phyloP scores from a whole-genome alignment of 331 rosid genomes.

The Cydonia oblonga region DNA sequence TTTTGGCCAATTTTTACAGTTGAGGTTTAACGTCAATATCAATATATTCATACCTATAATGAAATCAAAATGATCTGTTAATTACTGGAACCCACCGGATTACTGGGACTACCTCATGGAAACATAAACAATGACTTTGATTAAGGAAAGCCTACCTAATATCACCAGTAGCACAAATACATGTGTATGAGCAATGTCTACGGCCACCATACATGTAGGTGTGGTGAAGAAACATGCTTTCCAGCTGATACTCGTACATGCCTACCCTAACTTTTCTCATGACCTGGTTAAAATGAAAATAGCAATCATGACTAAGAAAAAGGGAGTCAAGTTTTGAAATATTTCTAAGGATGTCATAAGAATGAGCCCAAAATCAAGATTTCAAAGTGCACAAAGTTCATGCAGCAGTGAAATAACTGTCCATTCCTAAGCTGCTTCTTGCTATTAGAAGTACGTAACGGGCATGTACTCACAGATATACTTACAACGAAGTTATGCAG shows the following conservation, averaged over 20 bases:
- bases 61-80: background rate
- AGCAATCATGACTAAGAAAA: background rate
- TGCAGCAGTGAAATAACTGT: background rate
- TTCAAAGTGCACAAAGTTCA: background rate
- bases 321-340: background rate
- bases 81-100: background rate
- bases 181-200: constrained; percentile 83
- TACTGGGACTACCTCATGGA: background rate
- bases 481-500: background rate
- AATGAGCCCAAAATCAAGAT: background rate
- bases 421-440: background rate
- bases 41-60: background rate
- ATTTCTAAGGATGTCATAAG: too few relatives aligned
- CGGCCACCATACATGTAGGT: constrained; percentile 97
- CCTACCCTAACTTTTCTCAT: constrained; percentile 68
- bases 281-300: constrained; percentile 35
- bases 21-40: background rate
- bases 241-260: constrained; percentile 87
- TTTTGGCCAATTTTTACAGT: constrained; percentile 11
- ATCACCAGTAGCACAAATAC: constrained; percentile 87
- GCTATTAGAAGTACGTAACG: background rate
- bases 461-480: background rate
- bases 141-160: constrained; percentile 38
- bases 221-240: constrained; percentile 90
- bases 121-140: background rate